phyloP scores from a whole-genome alignment of 352 stramenopile genomes.

The Globisporangium lucens region DNA sequence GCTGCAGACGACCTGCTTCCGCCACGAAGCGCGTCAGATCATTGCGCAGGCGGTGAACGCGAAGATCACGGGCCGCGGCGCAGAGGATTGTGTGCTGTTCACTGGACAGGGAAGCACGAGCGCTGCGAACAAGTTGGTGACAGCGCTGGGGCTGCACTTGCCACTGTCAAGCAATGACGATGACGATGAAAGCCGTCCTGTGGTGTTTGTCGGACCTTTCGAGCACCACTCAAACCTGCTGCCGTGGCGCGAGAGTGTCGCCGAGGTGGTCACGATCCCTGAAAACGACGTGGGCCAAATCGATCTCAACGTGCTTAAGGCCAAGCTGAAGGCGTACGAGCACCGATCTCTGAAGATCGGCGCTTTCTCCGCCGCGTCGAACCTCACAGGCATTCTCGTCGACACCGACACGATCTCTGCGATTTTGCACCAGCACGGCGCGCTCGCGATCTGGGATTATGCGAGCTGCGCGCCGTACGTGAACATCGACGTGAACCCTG shows the following conservation, averaged over 20 bases:
- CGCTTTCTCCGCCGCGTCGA: conserved; percentile 92
- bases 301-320: conserved; percentile 43
- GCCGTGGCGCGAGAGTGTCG: conserved; percentile 92
- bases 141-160: conserved; percentile 45
- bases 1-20: conserved; percentile 92
- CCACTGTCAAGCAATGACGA: background rate
- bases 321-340: conserved; percentile 47
- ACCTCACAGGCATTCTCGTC: conserved; percentile 93
- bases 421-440: conserved; percentile 90
- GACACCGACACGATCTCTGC: conserved; percentile 88
- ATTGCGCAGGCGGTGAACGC: conserved; percentile 91
- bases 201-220: conserved; percentile 93
- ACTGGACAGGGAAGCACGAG: conserved; percentile 82
- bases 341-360: conserved; percentile 76
- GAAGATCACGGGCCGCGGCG: conserved; percentile 86
- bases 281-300: conserved; percentile 51
- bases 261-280: conserved; percentile 78
- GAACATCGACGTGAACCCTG: conserved; percentile 95
- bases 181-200: conserved; percentile 34
- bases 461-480: conserved; percentile 93
- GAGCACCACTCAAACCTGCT: conserved; percentile 98
- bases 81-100: conserved; percentile 96
- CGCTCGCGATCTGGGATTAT: conserved; percentile 95
- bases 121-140: conserved; percentile 79
- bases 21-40: conserved; percentile 94